phyloP scores from a whole-genome alignment of 2,329 filamentous ascomycete species.

The Aspergillus nomiae region DNA sequence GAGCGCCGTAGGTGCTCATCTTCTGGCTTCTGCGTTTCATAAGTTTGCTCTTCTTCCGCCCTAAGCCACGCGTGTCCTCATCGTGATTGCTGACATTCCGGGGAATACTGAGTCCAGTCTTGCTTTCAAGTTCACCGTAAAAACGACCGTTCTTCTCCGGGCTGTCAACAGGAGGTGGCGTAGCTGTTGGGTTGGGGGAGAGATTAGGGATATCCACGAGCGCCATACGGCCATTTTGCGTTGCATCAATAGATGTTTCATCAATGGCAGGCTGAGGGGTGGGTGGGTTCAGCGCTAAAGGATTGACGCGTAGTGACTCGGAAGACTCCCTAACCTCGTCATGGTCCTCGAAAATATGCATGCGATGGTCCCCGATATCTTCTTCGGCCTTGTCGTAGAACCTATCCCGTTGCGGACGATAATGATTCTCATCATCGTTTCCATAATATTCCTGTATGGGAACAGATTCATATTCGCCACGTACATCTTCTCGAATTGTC shows the following conservation, averaged over 20 bases:
- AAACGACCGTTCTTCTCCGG: constrained; percentile 39
- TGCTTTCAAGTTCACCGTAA: constrained; percentile 40
- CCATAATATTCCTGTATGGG: constrained; percentile 37
- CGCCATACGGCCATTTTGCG: constrained; percentile 32
- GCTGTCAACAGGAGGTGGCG: constrained; percentile 30
- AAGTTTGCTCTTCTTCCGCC: constrained; percentile 32
- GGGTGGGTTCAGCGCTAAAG: constrained; percentile 50
- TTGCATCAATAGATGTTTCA: constrained; percentile 25
- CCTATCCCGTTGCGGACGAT: constrained; percentile 18
- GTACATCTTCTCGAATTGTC: constrained; percentile 35
- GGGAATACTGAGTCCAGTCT: constrained; percentile 22
- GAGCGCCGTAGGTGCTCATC: constrained; percentile 34
- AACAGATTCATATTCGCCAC: constrained; percentile 41
- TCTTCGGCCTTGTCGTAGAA: constrained; percentile 30
- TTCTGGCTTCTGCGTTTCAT: constrained; percentile 38
- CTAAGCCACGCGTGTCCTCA: constrained; percentile 12
- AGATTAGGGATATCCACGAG: constrained; percentile 39
- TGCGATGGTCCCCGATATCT: constrained; percentile 39
- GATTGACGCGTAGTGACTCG: constrained; percentile 37
- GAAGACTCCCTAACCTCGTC: constrained; percentile 21
- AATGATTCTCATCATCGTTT: constrained; percentile 32
- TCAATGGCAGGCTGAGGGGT: constrained; percentile 39
- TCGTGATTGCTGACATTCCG: constrained; percentile 27
- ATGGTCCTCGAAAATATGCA: constrained; percentile 36
- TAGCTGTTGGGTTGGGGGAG: constrained; percentile 27